These are phyloP conservation scores for Kernera saxatilis DNA, from an alignment of 345 rosid genomes.

Conservation along the genomic window DNA sequence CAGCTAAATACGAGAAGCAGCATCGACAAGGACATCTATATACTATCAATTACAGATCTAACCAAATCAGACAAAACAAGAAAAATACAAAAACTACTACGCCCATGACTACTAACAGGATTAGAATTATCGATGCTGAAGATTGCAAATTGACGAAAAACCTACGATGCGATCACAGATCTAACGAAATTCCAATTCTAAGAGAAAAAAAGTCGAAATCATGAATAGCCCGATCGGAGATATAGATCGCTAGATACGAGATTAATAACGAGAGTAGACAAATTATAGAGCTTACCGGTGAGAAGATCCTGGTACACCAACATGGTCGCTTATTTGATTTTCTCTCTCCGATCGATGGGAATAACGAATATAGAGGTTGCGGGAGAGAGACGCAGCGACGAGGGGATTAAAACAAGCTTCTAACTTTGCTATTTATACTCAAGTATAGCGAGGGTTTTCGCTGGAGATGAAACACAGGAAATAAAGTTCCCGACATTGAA, in stretches of 20 bases:
- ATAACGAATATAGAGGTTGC: neutral
- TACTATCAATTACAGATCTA: constrained; percentile 8
- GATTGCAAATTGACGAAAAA: neutral
- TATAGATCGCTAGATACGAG: neutral
- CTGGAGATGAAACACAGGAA: neutral
- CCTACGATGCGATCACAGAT: neutral
- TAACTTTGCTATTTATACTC: constrained; percentile 17
- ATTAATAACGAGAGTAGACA: neutral
- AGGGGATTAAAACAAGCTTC: neutral
- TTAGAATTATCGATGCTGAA: neutral
- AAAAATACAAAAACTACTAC: neutral
- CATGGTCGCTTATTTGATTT: constrained; percentile 54
- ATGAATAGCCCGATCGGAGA: neutral
- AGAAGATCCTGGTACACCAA: constrained; percentile 90
- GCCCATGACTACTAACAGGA: neutral
- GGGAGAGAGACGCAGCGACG: constrained; percentile 35
- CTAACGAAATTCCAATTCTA: constrained; percentile 1
- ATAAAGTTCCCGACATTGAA: neutral
- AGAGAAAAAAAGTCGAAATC: neutral
- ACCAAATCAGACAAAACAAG: neutral
- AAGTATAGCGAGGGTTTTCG: constrained; percentile 16
- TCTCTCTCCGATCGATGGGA: constrained; percentile 28
- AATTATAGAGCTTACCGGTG: constrained; percentile 35
- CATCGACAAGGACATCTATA: neutral
- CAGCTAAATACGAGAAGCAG: too few species aligned